A percentile compares a stretch with the other conserved stretches of the same genome.
phyloP scores from a whole-genome alignment of 1,139 yeast species.

The Candida glucosophila region DNA sequence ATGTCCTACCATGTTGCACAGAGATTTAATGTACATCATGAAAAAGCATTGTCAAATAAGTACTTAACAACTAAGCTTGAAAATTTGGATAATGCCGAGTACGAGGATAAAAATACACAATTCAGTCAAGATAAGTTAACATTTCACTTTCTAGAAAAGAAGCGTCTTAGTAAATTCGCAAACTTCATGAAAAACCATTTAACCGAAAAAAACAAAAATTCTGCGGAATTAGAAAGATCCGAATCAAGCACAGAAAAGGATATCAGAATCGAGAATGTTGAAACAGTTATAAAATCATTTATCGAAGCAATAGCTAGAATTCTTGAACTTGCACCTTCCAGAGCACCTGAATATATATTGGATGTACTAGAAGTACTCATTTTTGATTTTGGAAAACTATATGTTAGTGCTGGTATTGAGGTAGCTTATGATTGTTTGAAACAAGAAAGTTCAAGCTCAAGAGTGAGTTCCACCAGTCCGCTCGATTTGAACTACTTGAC shows the following conservation, averaged over 20 bases:
- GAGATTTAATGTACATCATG: slow-evolving; percentile 44
- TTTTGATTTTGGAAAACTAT: slow-evolving; percentile 64
- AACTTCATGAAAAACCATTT: slow-evolving; percentile 31
- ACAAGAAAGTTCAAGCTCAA: slow-evolving; percentile 18
- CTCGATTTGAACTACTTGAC: slow-evolving; percentile 40
- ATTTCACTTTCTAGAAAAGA: slow-evolving; percentile 31
- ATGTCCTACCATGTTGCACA: slow-evolving; percentile 45
- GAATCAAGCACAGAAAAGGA: slow-evolving; percentile 43
- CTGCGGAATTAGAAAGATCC: slow-evolving; percentile 13
- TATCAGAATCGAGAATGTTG: slow-evolving; percentile 45
- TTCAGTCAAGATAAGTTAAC: slow-evolving; percentile 26
- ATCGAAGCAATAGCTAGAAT: slow-evolving; percentile 78
- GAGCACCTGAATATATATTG: slow-evolving; percentile 54
- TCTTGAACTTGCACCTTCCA: slow-evolving; percentile 62
- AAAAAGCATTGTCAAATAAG: slow-evolving; percentile 40
- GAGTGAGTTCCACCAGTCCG: slow-evolving; percentile 18
- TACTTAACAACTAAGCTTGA: slow-evolving; percentile 36
- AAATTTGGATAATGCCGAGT: slow-evolving; percentile 23
- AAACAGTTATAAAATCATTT: slow-evolving; percentile 56
- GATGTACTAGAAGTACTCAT: slow-evolving; percentile 62
- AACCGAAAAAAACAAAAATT: slow-evolving; percentile 14
- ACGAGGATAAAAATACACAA: slow-evolving; percentile 9
- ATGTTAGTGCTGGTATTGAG: slow-evolving; percentile 70
- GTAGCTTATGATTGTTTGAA: slow-evolving; percentile 44
- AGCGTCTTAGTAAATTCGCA: slow-evolving; percentile 32